These are phyloP conservation scores for Setaria viridis DNA, from an alignment of 202 grass and related monocot species.

Conservation along the genomic window DNA sequence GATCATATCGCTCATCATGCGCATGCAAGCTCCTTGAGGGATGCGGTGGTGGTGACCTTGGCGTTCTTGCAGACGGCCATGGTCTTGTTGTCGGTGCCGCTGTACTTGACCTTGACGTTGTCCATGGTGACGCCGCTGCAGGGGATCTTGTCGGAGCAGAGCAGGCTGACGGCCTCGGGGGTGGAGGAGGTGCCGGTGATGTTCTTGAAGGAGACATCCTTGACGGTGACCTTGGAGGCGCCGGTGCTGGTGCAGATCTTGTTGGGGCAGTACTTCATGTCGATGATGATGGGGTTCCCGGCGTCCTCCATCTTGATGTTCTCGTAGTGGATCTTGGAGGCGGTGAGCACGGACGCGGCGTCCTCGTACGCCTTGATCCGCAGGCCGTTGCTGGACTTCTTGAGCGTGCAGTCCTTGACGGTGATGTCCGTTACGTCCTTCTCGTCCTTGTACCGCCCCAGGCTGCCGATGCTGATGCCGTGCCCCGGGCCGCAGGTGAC, in stretches of 20 bases:
- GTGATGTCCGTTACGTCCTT: constrained; percentile 52
- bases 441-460: constrained; percentile 57
- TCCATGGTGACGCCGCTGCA: constrained; percentile 48
- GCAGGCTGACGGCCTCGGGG: constrained; percentile 39
- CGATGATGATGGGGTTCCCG: constrained; percentile 61
- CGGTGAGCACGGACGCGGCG: constrained; percentile 12
- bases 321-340: constrained; percentile 51
- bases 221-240: constrained; percentile 55
- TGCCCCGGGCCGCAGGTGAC: constrained; percentile 60
- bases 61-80: constrained; percentile 53
- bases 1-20: neutral
- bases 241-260: constrained; percentile 42
- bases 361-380: constrained; percentile 72
- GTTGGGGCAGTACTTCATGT: constrained; percentile 68
- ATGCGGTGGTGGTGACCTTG: constrained; percentile 31
- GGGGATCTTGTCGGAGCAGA: constrained; percentile 48
- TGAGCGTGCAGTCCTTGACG: constrained; percentile 53
- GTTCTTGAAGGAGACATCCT: constrained; percentile 48
- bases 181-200: constrained; percentile 52
- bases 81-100: constrained; percentile 42
- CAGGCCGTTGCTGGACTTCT: constrained; percentile 54
- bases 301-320: constrained; percentile 53
- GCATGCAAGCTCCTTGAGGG: constrained; percentile 43
- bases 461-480: constrained; percentile 64
- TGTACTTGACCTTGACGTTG: constrained; percentile 41